phyloP scores from a whole-genome alignment of 2,329 filamentous ascomycete species.

The Fusarium pseudocircinatum region DNA sequence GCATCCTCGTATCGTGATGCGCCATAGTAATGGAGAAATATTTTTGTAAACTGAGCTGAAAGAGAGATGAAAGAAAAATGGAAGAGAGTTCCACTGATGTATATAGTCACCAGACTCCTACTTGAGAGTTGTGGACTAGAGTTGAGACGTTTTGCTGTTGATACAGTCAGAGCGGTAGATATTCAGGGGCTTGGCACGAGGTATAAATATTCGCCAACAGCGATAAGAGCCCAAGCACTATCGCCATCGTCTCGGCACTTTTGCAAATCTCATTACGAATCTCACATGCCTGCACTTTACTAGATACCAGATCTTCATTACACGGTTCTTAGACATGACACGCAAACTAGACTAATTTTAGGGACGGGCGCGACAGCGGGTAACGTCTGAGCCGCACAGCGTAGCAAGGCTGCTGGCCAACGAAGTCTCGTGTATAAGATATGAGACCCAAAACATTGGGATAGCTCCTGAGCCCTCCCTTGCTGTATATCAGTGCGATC shows the following conservation, averaged over 20 bases:
- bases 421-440: neutral
- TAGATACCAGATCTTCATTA: conserved; percentile 18
- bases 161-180: neutral
- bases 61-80: neutral
- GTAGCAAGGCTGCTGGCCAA: neutral
- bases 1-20: neutral
- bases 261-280: conserved; percentile 10
- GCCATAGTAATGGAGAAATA: neutral
- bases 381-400: conserved; percentile 7
- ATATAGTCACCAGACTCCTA: neutral
- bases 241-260: neutral
- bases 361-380: neutral
- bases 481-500: conserved; percentile 21
- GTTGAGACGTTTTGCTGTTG: neutral
- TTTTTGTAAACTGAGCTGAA: neutral
- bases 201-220: conserved; percentile 5
- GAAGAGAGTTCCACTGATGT: neutral
- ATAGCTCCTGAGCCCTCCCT: conserved; percentile 3
- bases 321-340: neutral
- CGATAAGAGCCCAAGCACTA: conserved; percentile 2
- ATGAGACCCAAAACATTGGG: neutral
- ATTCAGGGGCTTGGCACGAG: conserved; percentile 1
- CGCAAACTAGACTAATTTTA: conserved; percentile 17
- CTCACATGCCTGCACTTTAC: neutral
- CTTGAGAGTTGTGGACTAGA: neutral